Conservation (phyloP, 192 early-diverging fungal species). For the Umbelopsis sp. region DNA sequence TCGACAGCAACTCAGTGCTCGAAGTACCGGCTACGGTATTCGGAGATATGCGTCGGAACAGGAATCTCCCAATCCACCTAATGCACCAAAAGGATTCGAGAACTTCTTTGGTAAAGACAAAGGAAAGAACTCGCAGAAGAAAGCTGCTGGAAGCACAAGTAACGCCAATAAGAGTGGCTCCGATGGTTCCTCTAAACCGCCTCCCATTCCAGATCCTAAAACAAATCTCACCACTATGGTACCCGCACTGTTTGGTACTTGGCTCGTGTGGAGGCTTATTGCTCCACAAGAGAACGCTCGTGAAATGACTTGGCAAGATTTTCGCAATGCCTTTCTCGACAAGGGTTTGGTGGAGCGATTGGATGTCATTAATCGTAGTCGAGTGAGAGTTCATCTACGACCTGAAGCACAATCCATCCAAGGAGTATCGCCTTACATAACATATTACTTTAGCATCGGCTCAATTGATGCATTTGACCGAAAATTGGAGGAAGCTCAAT, state of each 20-base stretch:
- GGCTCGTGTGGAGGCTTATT: slow-evolving; percentile 51
- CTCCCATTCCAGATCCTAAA: slow-evolving; percentile 23
- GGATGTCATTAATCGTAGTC: slow-evolving; percentile 84
- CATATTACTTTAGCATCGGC: slow-evolving; percentile 89
- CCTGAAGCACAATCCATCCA: slow-evolving; percentile 57
- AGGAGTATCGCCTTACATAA: slow-evolving; percentile 29
- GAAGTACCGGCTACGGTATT: background rate
- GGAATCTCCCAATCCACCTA: background rate
- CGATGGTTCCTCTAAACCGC: slow-evolving; percentile 25
- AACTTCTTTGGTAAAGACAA: slow-evolving; percentile 64
- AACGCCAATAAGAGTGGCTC: background rate
- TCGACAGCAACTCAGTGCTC: background rate
- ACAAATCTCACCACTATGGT: slow-evolving; percentile 28
- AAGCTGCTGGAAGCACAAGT: slow-evolving; percentile 2
- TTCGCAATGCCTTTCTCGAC: slow-evolving; percentile 85
- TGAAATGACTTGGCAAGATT: slow-evolving; percentile 94
- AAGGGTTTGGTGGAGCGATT: slow-evolving; percentile 91
- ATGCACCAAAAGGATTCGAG: slow-evolving; percentile 69
- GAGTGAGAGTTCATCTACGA: slow-evolving; percentile 79
- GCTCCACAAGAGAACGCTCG: slow-evolving; percentile 49
- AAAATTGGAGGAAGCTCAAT: slow-evolving; percentile 86
- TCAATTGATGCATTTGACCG: slow-evolving; percentile 94
- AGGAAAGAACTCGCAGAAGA: slow-evolving; percentile 23
- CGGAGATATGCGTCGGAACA: slow-evolving; percentile 12
- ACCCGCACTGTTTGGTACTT: slow-evolving; percentile 42